These are phyloP conservation scores for Fusarium drepaniforme DNA, from an alignment of 2,329 filamentous ascomycete genomes.

Conservation along the genomic window DNA sequence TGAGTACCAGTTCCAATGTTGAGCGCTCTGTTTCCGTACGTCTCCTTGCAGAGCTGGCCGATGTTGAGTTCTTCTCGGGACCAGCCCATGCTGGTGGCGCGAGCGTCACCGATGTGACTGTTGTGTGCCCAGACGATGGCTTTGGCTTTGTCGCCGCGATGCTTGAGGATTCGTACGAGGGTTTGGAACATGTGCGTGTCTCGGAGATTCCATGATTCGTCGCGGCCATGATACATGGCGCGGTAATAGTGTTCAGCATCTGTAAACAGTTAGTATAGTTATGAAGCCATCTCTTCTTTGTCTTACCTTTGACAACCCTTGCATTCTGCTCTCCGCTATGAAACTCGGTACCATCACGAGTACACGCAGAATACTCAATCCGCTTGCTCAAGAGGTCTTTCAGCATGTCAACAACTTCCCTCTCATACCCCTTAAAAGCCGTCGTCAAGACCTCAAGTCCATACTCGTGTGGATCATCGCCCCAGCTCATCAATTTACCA, in stretches of 20 bases:
- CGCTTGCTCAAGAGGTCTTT: conserved; percentile 17
- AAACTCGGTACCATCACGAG: conserved; percentile 17
- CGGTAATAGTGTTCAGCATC: conserved; percentile 32
- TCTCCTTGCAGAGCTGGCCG: conserved; percentile 27
- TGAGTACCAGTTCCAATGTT: conserved; percentile 28
- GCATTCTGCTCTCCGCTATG: conserved; percentile 30
- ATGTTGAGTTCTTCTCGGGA: conserved; percentile 28
- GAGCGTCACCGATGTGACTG: conserved; percentile 28
- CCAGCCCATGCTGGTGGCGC: conserved; percentile 33
- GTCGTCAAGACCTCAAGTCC: conserved; percentile 25
- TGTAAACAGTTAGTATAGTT: background rate
- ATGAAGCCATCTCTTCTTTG: too few species aligned
- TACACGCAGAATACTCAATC: conserved; percentile 16
- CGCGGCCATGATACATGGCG: conserved; percentile 26
- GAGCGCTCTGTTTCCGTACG: conserved; percentile 8
- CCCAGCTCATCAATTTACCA: conserved; percentile 23
- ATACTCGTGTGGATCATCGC: conserved; percentile 26
- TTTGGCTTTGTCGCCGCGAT: conserved; percentile 17
- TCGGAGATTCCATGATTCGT: conserved; percentile 32
- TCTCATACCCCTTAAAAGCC: conserved; percentile 26
- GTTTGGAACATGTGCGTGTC: conserved; percentile 30
- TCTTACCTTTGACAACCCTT: conserved; percentile 22
- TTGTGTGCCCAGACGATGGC: conserved; percentile 35
- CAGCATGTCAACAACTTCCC: conserved; percentile 20
- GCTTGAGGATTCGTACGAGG: conserved; percentile 25